Evolutionary conservation across 306 rosid genomes (phyloP), one percentile per base, ranked within the genome.

Genomic region (Alnus glutinosa): DNA sequence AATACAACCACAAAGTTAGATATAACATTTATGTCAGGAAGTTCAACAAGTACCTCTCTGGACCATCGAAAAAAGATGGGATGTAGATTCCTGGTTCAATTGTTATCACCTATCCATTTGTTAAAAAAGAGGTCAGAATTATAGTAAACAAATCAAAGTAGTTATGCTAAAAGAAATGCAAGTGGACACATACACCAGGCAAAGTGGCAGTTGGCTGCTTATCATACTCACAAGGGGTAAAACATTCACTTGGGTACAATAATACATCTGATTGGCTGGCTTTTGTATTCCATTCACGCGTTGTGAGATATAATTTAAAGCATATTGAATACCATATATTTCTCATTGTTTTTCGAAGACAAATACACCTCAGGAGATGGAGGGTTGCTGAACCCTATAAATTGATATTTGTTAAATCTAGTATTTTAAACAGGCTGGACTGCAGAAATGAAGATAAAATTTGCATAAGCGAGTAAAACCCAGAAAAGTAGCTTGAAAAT

Each of bases 51-150:
- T 88, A 94, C 98, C 97, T 88, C 76, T 86, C 85, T 51, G 95
- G 85, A 77, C 87, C 87, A 79, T 83, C 75, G 83, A 83, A 92
- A 77, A 78, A 63, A 76, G 91, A 85, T 71, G 98, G 97, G 71
- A 94, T 82, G 85, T 94, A 94, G 69, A 91, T 88, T 77, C 97
- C 97, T 1, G 97, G 98, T 82, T 94, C 98, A 86, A 94, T 88
- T 73, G 98, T 89, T 86, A 94, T 92, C 64, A 94, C 92, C 97
- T 94, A 88, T 80, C 48, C 88, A 76, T 69, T 73, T 81, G 55
- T 47, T 59, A 73, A 73, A 36, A 79, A 34, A 39, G 71, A 23
- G 34, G 9, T 79, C 58, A 81, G 47, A 49, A 32, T 48, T 2
- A 8, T 9, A 46, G 55, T 11, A 47, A 18, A 51, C 50, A 69